These are phyloP conservation scores for Colletotrichum sp. DNA, from an alignment of 2,329 filamentous ascomycete species.

Conservation along the genomic window DNA sequence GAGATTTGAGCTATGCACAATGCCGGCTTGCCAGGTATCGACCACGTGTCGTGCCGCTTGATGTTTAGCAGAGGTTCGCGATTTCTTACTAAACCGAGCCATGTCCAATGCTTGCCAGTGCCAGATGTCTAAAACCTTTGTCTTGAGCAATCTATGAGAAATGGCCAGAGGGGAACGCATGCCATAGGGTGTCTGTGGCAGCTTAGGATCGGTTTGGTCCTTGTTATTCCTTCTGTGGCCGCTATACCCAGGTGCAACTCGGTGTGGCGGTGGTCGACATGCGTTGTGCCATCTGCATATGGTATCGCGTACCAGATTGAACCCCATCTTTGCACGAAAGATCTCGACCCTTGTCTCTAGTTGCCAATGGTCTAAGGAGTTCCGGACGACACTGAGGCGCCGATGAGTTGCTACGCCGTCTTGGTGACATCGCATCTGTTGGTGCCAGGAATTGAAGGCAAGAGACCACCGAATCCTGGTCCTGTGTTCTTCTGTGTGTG, in stretches of 20 bases:
- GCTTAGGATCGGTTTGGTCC: not conserved
- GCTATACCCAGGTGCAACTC: not conserved
- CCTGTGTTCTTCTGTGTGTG: not conserved
- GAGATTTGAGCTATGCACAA: not conserved
- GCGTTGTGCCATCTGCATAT: slow-evolving; percentile 1
- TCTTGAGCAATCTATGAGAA: slow-evolving; percentile 3
- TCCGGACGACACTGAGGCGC: not conserved
- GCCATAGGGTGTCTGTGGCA: not conserved
- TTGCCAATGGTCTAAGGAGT: slow-evolving; percentile 2
- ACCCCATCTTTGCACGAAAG: not conserved
- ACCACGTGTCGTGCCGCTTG: not conserved
- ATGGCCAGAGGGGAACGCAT: not conserved
- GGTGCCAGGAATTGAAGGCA: not conserved
- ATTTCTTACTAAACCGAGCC: not conserved
- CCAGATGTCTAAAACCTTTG: slow-evolving; percentile 9
- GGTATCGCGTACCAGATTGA: not conserved
- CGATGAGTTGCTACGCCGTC: not conserved
- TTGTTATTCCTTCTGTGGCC: not conserved
- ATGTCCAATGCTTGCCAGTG: not conserved
- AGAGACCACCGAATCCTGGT: not conserved
- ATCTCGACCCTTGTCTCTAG: not conserved
- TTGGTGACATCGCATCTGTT: not conserved
- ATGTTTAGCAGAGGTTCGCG: not conserved
- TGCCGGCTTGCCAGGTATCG: not conserved
- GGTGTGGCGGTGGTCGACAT: not conserved